These are phyloP conservation scores for Cryptococcus hybrid DNA, from an alignment of 1,284 basidiomycete genomes.

Conservation along the genomic window DNA sequence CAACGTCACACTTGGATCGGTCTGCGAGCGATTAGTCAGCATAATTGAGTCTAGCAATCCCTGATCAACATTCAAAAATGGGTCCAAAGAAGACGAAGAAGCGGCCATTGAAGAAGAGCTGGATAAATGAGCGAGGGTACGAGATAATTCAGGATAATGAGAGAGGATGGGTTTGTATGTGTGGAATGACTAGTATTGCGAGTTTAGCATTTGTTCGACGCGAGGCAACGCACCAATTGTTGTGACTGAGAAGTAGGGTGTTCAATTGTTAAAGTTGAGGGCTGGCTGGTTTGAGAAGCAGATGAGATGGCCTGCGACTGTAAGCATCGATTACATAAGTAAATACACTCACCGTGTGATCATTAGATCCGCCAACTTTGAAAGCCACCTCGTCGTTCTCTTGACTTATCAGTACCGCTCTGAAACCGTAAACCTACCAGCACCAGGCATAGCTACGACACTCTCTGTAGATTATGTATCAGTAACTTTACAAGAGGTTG, in stretches of 20 bases:
- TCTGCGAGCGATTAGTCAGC: constrained; percentile 35
- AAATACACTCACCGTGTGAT: not conserved
- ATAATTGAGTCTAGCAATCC: constrained; percentile 29
- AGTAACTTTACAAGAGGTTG: not conserved
- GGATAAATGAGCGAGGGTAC: not conserved
- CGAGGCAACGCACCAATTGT: constrained; percentile 6
- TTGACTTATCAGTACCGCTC: not conserved
- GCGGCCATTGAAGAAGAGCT: constrained; percentile 4
- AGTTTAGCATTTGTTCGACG: not conserved
- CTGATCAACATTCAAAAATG: not conserved
- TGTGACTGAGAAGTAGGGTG: not conserved
- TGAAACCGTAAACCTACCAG: not conserved
- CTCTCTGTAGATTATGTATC: not conserved
- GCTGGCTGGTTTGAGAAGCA: not conserved
- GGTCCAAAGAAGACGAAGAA: not conserved
- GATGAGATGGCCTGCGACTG: not conserved
- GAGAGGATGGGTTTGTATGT: constrained; percentile 33
- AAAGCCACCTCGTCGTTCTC: not conserved
- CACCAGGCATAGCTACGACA: not conserved
- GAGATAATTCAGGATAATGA: not conserved
- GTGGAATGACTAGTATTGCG: constrained; percentile 13
- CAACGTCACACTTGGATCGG: constrained; percentile 22
- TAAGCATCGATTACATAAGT: not conserved
- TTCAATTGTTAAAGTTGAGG: not conserved
- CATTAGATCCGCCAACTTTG: not conserved